Base-by-base conservation (phyloP, 768 basidiomycete genomes). In the Termitomyces sp. region DNA sequence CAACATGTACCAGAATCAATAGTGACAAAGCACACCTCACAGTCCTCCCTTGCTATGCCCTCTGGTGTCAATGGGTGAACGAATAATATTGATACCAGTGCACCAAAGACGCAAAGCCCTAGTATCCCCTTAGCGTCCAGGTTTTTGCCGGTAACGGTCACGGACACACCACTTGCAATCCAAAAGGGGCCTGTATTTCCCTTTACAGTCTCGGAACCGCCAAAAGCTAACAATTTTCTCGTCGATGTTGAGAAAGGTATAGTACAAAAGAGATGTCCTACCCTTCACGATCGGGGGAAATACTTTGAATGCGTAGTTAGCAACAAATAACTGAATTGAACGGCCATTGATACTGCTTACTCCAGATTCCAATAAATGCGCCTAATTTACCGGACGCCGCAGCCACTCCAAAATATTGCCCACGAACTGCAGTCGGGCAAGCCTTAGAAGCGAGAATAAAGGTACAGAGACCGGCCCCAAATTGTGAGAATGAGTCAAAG, bases 131-230 rank as follows among this genome's bases (percentile, higher is more conserved):
- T 34, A 29, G 57, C 0, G 8, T n/a, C 37, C 29, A 11, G 50
- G 17, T 52, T 38, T n/a, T 31, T 29, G 12, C 31, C 10, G 46
- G 11, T 7, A 40, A n/a, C n/a, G 43, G 29, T 45, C 31, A 51
- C 4, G 9, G 17, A 43, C 64, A 29, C 61, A 78, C 86, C 88
- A 65, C 89, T 89, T 17, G 81, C 92, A 63, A 93, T 71, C 89
- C 88, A 93, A 81, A 93, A 93, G 5, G 91, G 91, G 9, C 92
- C 91, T 0, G 92, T 93, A 69, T 89, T 86, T 52, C 86, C 89
- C 57, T 77, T 79, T 40, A 74, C 71, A 25, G 83, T 73, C 11
- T 56, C 67, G 0, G 80, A 10, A 7, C 86, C 86, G 57, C 86
- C 86, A 60, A 91, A 91, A 20, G 81, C 88, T 84, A 60, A 14